Conservation (phyloP, 2,329 filamentous ascomycete genomes). For the Claviceps humidiphila region DNA sequence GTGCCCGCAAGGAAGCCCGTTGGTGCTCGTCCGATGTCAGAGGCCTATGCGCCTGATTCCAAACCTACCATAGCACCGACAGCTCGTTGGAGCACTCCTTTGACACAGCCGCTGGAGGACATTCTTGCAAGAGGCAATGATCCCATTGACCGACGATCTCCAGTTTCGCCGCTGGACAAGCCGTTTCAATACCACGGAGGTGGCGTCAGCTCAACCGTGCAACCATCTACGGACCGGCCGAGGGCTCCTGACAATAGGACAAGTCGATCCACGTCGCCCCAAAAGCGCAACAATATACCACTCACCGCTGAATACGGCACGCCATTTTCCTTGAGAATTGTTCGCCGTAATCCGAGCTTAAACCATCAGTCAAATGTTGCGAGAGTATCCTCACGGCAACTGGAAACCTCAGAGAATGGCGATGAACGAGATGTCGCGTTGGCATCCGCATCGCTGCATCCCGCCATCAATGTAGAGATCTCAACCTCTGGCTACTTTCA, state of each 20-base stretch:
- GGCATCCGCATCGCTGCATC: slow-evolving; percentile 14
- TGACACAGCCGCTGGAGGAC: background rate
- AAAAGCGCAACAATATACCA: slow-evolving; percentile 15
- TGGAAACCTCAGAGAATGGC: slow-evolving; percentile 20
- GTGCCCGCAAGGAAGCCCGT: slow-evolving; percentile 16
- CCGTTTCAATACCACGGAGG: background rate
- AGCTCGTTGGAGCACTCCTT: background rate
- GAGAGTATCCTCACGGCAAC: slow-evolving; percentile 43
- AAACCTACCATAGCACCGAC: background rate
- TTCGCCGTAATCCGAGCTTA: slow-evolving; percentile 58
- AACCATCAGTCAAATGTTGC: slow-evolving; percentile 66
- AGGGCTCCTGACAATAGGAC: background rate
- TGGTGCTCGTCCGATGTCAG: slow-evolving; percentile 12
- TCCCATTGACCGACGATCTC: background rate
- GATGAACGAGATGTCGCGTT: slow-evolving; percentile 11
- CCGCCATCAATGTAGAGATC: slow-evolving; percentile 37
- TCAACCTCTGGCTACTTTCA: slow-evolving; percentile 45
- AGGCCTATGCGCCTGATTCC: background rate
- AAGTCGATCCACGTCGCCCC: slow-evolving; percentile 25
- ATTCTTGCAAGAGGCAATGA: background rate
- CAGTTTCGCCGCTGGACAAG: background rate
- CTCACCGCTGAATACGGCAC: slow-evolving; percentile 20
- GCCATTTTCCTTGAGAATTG: slow-evolving; percentile 47
- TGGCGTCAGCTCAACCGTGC: background rate
- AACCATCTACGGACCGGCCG: background rate